Conservation (phyloP, 345 rosid species). For the Ricinus communis region DNA sequence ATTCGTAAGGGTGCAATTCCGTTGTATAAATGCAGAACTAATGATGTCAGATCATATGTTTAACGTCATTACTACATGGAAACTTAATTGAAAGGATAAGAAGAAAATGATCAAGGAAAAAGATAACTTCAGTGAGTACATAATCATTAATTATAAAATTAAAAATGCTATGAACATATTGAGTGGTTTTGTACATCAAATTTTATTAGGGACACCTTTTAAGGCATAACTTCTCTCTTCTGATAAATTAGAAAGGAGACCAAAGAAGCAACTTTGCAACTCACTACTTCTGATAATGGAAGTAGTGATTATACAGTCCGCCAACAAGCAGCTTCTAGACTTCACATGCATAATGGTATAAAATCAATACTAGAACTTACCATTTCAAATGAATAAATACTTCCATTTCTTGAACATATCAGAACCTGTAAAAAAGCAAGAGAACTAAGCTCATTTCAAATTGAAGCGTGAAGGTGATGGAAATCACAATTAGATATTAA, state of each 20-base stretch:
- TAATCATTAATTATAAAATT: neutral
- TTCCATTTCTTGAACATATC: slow-evolving; percentile 84
- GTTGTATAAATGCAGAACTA: neutral
- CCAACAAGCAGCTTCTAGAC: neutral
- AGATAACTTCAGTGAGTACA: neutral
- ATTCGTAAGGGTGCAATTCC: neutral
- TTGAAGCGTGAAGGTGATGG: neutral
- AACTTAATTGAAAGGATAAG: neutral
- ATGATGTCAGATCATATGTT: neutral
- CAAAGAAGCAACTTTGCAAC: neutral
- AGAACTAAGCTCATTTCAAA: neutral
- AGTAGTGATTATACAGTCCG: neutral
- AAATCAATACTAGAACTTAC: slow-evolving; percentile 32
- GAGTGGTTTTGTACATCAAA: neutral
- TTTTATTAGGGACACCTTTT: neutral
- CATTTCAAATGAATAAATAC: slow-evolving; percentile 64
- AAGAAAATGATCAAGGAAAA: neutral
- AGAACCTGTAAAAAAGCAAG: slow-evolving; percentile 52
- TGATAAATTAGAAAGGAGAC: neutral
- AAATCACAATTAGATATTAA: neutral
- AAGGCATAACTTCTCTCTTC: neutral
- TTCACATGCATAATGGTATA: neutral
- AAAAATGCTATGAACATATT: neutral
- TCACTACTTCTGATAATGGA: neutral
- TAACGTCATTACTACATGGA: neutral